Conservation (phyloP, 2,329 filamentous ascomycete species). For the Penicillium hesseltinei region DNA sequence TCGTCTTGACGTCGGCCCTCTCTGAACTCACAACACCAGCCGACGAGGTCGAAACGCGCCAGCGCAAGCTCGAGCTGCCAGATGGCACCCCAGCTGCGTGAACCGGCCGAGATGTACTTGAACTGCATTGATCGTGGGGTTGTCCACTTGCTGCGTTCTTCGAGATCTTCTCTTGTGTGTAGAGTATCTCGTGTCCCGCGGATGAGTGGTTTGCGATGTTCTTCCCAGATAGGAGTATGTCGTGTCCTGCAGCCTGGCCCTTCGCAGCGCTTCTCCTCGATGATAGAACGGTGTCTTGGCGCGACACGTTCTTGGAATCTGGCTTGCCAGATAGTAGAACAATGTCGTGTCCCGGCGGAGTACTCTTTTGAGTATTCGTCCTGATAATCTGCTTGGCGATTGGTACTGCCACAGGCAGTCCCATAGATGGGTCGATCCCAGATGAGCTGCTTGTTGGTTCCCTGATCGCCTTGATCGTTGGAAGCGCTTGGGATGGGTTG, state of each 20-base stretch:
- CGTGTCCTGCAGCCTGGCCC: neutral
- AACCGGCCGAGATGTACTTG: neutral
- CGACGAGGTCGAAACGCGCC: slow-evolving; percentile 2
- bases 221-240: neutral
- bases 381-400: neutral
- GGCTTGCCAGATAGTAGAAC: neutral
- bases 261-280: neutral
- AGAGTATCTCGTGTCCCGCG: neutral
- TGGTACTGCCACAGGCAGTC: slow-evolving; percentile 3
- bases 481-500: slow-evolving; percentile 4
- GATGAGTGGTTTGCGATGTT: neutral
- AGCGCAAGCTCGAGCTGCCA: slow-evolving; percentile 8
- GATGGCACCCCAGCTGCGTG: neutral
- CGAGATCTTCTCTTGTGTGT: neutral
- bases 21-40: neutral
- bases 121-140: neutral
- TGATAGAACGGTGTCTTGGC: neutral
- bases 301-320: neutral
- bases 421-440: slow-evolving; percentile 10
- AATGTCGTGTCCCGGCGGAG: neutral
- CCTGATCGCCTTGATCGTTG: slow-evolving; percentile 7
- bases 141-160: neutral
- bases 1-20: neutral
- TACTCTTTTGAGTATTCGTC: neutral
- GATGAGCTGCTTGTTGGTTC: slow-evolving; percentile 1